A percentile compares a stretch with the other conserved stretches of the same genome.
Evolutionary conservation across 2,329 filamentous ascomycete genomes (phyloP).

Genomic region (Sphaerostilbella broomeana): DNA sequence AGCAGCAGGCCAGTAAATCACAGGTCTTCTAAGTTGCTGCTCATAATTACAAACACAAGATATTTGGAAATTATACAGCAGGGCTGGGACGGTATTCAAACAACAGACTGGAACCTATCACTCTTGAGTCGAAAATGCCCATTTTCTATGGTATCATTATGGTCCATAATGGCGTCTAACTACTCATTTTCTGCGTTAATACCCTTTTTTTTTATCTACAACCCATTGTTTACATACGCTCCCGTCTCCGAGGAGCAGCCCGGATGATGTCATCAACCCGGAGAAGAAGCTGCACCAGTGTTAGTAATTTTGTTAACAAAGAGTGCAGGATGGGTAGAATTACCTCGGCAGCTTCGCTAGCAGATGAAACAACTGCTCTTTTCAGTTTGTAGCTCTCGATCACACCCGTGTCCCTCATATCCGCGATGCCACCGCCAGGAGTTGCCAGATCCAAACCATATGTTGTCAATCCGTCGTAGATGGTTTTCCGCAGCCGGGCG

Average conservation of each 20-base stretch:
- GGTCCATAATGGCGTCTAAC: conserved; percentile 25
- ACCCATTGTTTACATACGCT: conserved; percentile 30
- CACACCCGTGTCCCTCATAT: conserved; percentile 93
- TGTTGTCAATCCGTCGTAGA: conserved; percentile 89
- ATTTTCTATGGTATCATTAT: conserved; percentile 37
- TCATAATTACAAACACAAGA: too few species aligned
- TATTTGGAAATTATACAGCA: too few species aligned
- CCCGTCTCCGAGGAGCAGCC: conserved; percentile 64
- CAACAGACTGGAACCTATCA: too few species aligned
- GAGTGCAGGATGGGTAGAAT: conserved; percentile 26
- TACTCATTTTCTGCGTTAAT: conserved; percentile 20
- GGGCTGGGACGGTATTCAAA: too few species aligned
- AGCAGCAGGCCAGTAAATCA: too few species aligned
- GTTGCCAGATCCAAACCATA: conserved; percentile 85
- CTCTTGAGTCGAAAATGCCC: too few species aligned
- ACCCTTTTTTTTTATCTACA: conserved; percentile 12
- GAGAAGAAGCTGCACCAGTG: conserved; percentile 62
- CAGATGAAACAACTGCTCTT: conserved; percentile 92
- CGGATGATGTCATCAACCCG: conserved; percentile 98
- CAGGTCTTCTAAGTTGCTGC: too few species aligned
- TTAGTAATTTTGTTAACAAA: background rate
- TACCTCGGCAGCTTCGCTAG: conserved; percentile 94
- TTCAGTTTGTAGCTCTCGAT: conserved; percentile 99
- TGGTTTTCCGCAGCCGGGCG: conserved; percentile 81
- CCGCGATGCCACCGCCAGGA: conserved; percentile 84